Percentiles rank a stretch among this genome's conserved stretches.
phyloP scores from a whole-genome alignment of 2,329 filamentous ascomycete genomes.

The Westerdykella ornata region DNA sequence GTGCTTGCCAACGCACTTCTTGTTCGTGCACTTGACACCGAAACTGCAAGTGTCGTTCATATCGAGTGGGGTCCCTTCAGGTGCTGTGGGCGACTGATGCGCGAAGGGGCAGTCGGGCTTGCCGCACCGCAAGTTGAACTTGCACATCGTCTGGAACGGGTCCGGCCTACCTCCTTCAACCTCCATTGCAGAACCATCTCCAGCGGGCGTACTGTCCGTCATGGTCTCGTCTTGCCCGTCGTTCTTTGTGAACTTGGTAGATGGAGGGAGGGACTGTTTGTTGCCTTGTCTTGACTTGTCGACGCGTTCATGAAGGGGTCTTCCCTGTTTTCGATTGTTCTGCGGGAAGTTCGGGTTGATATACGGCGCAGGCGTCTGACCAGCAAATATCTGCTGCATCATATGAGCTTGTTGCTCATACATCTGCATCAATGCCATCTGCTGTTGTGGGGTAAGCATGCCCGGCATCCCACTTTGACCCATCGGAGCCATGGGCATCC shows the following conservation, averaged over 20 bases:
- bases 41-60: slow-evolving; percentile 74
- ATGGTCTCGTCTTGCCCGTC: slow-evolving; percentile 36
- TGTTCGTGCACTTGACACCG: slow-evolving; percentile 89
- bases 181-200: slow-evolving; percentile 46
- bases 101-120: slow-evolving; percentile 88
- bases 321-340: slow-evolving; percentile 33
- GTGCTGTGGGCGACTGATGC: slow-evolving; percentile 87
- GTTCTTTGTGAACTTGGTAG: slow-evolving; percentile 48
- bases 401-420: slow-evolving; percentile 74
- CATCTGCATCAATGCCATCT: slow-evolving; percentile 68
- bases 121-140: slow-evolving; percentile 81
- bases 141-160: slow-evolving; percentile 65
- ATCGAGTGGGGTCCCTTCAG: slow-evolving; percentile 69
- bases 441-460: slow-evolving; percentile 59
- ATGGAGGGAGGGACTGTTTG: slow-evolving; percentile 47
- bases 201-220: slow-evolving; percentile 32
- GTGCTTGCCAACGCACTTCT: slow-evolving; percentile 85
- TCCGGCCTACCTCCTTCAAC: slow-evolving; percentile 58
- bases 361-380: slow-evolving; percentile 43
- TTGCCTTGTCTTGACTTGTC: slow-evolving; percentile 34
- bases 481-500: slow-evolving; percentile 27
- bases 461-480: slow-evolving; percentile 44
- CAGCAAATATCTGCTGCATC: slow-evolving; percentile 36
- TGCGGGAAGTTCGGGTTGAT: slow-evolving; percentile 51
- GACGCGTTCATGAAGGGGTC: slow-evolving; percentile 66